Conservation (phyloP, 2,329 filamentous ascomycete genomes). For the Aureobasidium musti region DNA sequence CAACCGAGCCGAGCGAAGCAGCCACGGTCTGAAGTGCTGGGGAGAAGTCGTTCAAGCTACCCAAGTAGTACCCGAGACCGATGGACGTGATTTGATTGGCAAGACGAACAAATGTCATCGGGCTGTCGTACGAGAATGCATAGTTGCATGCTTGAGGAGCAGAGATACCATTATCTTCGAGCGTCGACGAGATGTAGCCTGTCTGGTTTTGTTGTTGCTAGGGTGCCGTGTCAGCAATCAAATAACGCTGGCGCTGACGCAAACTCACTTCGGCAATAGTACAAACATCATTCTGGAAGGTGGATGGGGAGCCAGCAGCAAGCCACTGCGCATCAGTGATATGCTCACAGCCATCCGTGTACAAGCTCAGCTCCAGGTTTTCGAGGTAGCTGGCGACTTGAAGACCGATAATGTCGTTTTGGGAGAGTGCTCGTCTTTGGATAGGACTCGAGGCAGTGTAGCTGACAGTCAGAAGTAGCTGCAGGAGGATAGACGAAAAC, state of each 20-base stretch:
- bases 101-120: slow-evolving; percentile 38
- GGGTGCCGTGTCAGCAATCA: not conserved
- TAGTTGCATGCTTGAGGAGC: slow-evolving; percentile 38
- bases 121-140: slow-evolving; percentile 35
- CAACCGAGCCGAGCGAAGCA: slow-evolving; percentile 35
- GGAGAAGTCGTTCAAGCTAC: slow-evolving; percentile 35
- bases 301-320: slow-evolving; percentile 37
- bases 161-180: slow-evolving; percentile 35
- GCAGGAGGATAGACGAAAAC: slow-evolving; percentile 4
- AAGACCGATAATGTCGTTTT: slow-evolving; percentile 32
- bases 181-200: slow-evolving; percentile 28
- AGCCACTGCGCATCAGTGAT: slow-evolving; percentile 37
- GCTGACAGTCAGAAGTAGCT: not conserved
- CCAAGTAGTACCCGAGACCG: slow-evolving; percentile 39
- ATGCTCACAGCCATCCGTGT: slow-evolving; percentile 37
- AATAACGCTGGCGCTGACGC: not conserved
- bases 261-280: slow-evolving; percentile 34
- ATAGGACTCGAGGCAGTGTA: slow-evolving; percentile 16
- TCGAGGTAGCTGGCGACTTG: slow-evolving; percentile 41
- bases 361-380: slow-evolving; percentile 38
- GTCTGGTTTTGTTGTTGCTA: slow-evolving; percentile 24
- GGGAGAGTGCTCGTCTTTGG: slow-evolving; percentile 26
- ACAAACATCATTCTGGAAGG: slow-evolving; percentile 39
- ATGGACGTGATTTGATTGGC: slow-evolving; percentile 40
- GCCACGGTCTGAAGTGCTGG: slow-evolving; percentile 35